Base-by-base conservation (phyloP, 345 rosid genomes). In the Bretschneidera sinensis region DNA sequence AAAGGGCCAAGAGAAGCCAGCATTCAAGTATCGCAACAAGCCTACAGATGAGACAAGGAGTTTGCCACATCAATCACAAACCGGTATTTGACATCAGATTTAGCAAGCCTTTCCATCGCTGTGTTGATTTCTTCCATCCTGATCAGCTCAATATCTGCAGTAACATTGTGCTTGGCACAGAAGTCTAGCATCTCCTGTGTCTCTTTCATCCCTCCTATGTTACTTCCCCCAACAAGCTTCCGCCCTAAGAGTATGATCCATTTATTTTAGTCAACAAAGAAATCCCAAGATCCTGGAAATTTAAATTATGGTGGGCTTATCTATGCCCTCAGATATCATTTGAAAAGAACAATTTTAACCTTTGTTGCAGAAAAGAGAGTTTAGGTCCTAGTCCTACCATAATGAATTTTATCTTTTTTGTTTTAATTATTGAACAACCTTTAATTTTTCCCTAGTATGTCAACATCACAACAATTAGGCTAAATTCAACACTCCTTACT, bases 121-220 rank as follows among this genome's bases (percentile, higher is more conserved):
- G 75, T 23, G 71, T 84, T 87, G 70, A 92, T 78, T 31, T 89
- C 73, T 49, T 87, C 88, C 74, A 89, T 85, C 71, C 43, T 68
- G 21, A 87, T 82, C 65, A 89, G 73, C 76, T 92, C 98, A 39
- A 92, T 83, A 62, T 92, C 97, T 10, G 98, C 78, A 16, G 80
- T 28, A 45, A 85, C 84, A 25, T 78, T 80, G 59, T 85, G 95
- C 79, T 89, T 73, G 31, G 89, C 97, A 28, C 98, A 92, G 48
- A 92, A 92, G 59, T 85, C 92, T 45, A 85, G 78, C 96, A 88
- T 90, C 83, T 90, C 95, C 57, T 85, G 90, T 0, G 90, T 90
- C 76, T 90, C 97, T 57, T 84, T 80, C 58, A 88, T 80, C 64
- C 94, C 92, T 63, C 96, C 96, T 10, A 81, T 4, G 54, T 85